Evolutionary conservation across 2,329 filamentous ascomycete species (phyloP).

Genomic region (Nigrospora sphaerica): DNA sequence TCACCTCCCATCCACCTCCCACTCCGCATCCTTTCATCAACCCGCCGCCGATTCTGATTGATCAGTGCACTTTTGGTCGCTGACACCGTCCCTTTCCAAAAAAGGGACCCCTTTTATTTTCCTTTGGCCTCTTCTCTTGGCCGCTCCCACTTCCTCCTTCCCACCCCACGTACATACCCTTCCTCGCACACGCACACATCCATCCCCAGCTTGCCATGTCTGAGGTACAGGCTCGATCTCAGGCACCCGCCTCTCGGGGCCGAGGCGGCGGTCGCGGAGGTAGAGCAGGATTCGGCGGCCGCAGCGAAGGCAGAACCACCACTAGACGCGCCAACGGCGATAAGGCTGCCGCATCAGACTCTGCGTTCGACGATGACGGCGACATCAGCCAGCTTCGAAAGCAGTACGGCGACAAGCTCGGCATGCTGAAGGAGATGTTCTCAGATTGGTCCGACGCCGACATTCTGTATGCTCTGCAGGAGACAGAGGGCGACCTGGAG

Average conservation of each 20-base stretch:
- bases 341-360: slow-evolving; percentile 50
- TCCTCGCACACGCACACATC: slow-evolving; percentile 21
- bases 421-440: slow-evolving; percentile 85
- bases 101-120: neutral
- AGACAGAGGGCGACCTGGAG: slow-evolving; percentile 74
- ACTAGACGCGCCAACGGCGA: slow-evolving; percentile 63
- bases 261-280: slow-evolving; percentile 86
- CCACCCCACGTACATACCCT: slow-evolving; percentile 11
- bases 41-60: neutral
- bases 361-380: slow-evolving; percentile 68
- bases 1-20: slow-evolving; percentile 1
- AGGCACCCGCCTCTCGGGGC: slow-evolving; percentile 67
- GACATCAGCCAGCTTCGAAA: slow-evolving; percentile 90
- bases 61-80: slow-evolving; percentile 3
- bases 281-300: slow-evolving; percentile 63
- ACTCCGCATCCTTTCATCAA: neutral
- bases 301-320: slow-evolving; percentile 59
- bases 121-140: neutral
- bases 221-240: slow-evolving; percentile 79
- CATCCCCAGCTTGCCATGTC: slow-evolving; percentile 65
- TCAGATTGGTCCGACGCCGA: slow-evolving; percentile 94
- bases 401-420: slow-evolving; percentile 73
- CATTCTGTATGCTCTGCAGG: slow-evolving; percentile 85
- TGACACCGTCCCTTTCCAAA: neutral
- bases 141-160: neutral